Conservation (phyloP, 164 flowering plant species). For the Saururus chinensis region DNA sequence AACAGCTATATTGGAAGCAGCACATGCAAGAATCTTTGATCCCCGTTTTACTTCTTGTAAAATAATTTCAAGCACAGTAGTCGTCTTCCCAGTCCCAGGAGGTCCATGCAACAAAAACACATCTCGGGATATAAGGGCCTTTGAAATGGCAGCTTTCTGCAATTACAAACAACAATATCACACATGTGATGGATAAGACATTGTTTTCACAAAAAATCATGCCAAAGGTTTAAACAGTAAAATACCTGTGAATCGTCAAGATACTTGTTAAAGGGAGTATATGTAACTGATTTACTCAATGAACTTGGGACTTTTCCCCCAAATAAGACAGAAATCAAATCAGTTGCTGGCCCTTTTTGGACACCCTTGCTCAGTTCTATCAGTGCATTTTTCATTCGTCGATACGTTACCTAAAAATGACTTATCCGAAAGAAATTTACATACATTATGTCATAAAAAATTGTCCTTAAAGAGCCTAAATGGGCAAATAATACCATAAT, state of each 20-base stretch:
- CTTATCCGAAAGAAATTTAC: background rate
- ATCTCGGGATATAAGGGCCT: slow-evolving; percentile 80
- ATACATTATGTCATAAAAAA: slow-evolving; percentile 5
- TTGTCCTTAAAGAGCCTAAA: background rate
- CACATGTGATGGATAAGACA: background rate
- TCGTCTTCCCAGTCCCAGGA: slow-evolving; percentile 99
- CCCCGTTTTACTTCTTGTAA: slow-evolving; percentile 98
- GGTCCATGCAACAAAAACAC: slow-evolving; percentile 95
- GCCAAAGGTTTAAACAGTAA: background rate
- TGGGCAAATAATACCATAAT: background rate
- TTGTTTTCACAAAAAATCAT: background rate
- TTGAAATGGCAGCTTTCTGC: slow-evolving; percentile 80
- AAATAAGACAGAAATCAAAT: slow-evolving; percentile 82
- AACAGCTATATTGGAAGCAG: slow-evolving; percentile 99
- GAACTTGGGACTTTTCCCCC: slow-evolving; percentile 68
- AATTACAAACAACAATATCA: background rate
- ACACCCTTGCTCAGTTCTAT: slow-evolving; percentile 88
- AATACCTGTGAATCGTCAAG: slow-evolving; percentile 92
- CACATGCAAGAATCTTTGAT: slow-evolving; percentile 95
- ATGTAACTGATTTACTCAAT: slow-evolving; percentile 51
- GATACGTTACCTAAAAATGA: slow-evolving; percentile 65
- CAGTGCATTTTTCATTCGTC: slow-evolving; percentile 89
- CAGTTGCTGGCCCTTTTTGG: slow-evolving; percentile 85
- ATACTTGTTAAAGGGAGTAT: slow-evolving; percentile 55
- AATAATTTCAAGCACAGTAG: slow-evolving; percentile 93